A percentile compares a stretch with the other conserved stretches of the same genome.
Evolutionary conservation across 2,329 filamentous ascomycete species (phyloP).

Genomic region (Gnomoniopsis sp.): DNA sequence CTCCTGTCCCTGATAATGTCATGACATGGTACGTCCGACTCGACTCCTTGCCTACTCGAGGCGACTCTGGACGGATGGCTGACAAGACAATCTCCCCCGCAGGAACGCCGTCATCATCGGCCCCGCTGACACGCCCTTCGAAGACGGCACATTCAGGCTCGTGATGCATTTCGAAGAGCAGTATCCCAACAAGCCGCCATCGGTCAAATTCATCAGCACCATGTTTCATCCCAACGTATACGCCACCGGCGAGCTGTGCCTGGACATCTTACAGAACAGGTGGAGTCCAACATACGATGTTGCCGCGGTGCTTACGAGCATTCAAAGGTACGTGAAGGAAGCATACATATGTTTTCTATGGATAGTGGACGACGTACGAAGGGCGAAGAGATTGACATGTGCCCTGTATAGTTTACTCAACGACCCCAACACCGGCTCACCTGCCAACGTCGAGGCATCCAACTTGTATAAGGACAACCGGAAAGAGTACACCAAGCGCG

Average conservation of each 20-base stretch:
- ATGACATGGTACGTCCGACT: constrained; percentile 74
- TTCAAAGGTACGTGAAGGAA: constrained; percentile 71
- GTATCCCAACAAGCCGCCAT: constrained; percentile 96
- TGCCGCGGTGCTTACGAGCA: constrained; percentile 92
- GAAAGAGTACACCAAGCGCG: constrained; percentile 92
- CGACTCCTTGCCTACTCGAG: background rate
- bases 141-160: constrained; percentile 94
- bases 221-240: constrained; percentile 99
- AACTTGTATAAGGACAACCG: constrained; percentile 98
- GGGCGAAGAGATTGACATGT: constrained; percentile 25
- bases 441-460: constrained; percentile 95
- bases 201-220: constrained; percentile 96
- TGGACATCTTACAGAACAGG: constrained; percentile 95
- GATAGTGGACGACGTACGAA: background rate
- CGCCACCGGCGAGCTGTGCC: constrained; percentile 89
- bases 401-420: constrained; percentile 70
- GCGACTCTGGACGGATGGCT: background rate
- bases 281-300: constrained; percentile 99
- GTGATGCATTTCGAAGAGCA: constrained; percentile 99
- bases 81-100: constrained; percentile 34
- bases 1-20: constrained; percentile 91
- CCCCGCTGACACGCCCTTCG: constrained; percentile 93
- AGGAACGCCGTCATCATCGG: constrained; percentile 96
- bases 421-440: constrained; percentile 97
- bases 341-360: background rate